These are phyloP conservation scores for Taiwanofungus camphoratus DNA, from an alignment of 1,284 basidiomycete genomes.

Conservation along the genomic window DNA sequence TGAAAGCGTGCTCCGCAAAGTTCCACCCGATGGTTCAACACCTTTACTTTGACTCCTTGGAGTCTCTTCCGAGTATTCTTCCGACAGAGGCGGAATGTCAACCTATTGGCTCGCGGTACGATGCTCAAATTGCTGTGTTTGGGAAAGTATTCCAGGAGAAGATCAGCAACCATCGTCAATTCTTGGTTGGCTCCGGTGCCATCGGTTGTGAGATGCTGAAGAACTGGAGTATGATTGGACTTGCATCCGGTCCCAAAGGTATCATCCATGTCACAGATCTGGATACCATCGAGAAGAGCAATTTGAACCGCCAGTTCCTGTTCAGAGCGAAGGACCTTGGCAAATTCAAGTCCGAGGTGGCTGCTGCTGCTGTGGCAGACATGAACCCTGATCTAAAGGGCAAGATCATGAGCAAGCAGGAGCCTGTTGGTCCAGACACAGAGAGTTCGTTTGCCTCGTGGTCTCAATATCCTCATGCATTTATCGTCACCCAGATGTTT, in stretches of 20 bases:
- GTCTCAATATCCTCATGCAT: not conserved
- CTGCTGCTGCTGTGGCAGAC: slow-evolving; percentile 85
- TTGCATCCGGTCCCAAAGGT: slow-evolving; percentile 79
- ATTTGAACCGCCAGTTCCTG: slow-evolving; percentile 97
- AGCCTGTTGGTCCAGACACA: slow-evolving; percentile 90
- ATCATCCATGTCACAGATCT: slow-evolving; percentile 94
- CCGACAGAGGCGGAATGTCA: slow-evolving; percentile 86
- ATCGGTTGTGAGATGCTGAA: slow-evolving; percentile 99
- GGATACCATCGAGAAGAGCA: slow-evolving; percentile 99
- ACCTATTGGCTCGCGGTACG: slow-evolving; percentile 83
- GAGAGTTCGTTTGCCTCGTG: slow-evolving; percentile 61
- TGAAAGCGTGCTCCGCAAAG: slow-evolving; percentile 97
- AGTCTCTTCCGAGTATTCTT: slow-evolving; percentile 76
- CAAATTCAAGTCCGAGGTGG: slow-evolving; percentile 97
- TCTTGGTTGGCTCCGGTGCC: slow-evolving; percentile 96
- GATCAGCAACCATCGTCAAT: slow-evolving; percentile 88
- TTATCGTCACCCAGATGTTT: slow-evolving; percentile 58
- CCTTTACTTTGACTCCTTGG: slow-evolving; percentile 97
- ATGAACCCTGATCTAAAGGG: slow-evolving; percentile 95
- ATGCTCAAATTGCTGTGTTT: slow-evolving; percentile 95
- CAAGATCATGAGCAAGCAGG: slow-evolving; percentile 88
- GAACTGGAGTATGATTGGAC: slow-evolving; percentile 99
- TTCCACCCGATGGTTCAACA: slow-evolving; percentile 97
- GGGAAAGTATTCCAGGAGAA: slow-evolving; percentile 92
- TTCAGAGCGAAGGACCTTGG: slow-evolving; percentile 97